Evolutionary conservation across 208 protist species (phyloP), one percentile per base, ranked within the genome.

Genomic region (Borovskyia barvae): DNA sequence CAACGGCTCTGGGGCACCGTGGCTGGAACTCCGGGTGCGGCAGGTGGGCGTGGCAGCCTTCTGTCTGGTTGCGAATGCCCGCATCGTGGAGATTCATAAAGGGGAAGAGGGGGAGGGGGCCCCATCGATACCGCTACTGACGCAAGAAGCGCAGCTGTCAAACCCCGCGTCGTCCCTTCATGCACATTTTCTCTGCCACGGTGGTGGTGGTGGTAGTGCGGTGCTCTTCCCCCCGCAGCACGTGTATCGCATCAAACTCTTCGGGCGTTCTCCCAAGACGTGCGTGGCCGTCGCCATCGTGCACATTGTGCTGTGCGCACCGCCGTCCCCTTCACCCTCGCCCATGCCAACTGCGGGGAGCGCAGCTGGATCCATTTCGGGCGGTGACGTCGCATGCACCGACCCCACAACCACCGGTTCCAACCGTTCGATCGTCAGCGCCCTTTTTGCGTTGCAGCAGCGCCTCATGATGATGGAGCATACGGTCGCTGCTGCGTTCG

Each of bases 1-100:
- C 14, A 40, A 24, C 22, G 20, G 30, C 30, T n/a, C 63, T 24
- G 35, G 39, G 0, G 46, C 64, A 17, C 65, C 66, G n/a, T 59
- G 42, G 33, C 12, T 72, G 50, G 17, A 30, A 42, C 47, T 66
- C 29, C 29, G 3, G 8, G 32, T 55, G 1, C 28, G 36, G 6
- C 15, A 6, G 4, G 25, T n/a, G 35, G 40, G 47, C 19, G 17
- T 80, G 25, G 29, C 39, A 0, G 60, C 70, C 20, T 19, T 84
- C 11, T 70, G 56, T 29, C 19, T 84, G 28, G 59, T 66, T 19
- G 35, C 61, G 2, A 65, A 63, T 33, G 67, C 59, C 3, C 37
- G 58, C 30, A 48, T 68, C 8, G 15, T 74, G 59, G 67, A 63
- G 47, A 62, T 74, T 26, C 52, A 65, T 15, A 41, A 49, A 14